These are phyloP conservation scores for Cladophialophora immunda DNA, from an alignment of 2,329 filamentous ascomycete species.

Conservation along the genomic window DNA sequence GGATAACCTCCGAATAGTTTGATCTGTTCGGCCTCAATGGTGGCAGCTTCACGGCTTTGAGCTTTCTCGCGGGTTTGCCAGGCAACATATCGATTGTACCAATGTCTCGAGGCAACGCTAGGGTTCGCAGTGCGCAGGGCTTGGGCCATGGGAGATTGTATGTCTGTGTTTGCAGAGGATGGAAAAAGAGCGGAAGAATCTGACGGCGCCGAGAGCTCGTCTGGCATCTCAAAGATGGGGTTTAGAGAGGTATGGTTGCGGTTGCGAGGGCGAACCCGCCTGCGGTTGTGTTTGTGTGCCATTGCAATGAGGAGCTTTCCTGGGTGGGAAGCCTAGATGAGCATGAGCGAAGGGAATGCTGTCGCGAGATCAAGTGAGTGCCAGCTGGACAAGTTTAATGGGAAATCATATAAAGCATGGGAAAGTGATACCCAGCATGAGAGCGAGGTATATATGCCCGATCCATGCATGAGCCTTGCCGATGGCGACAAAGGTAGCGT, in stretches of 20 bases:
- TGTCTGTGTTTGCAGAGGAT: not conserved
- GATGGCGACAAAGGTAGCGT: constrained; percentile 19
- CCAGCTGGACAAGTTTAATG: constrained; percentile 18
- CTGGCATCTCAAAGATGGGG: constrained; percentile 37
- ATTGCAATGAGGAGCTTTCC: constrained; percentile 43
- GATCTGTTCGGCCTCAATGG: constrained; percentile 52
- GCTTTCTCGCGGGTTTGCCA: constrained; percentile 51
- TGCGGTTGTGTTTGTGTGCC: constrained; percentile 58
- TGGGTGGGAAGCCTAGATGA: not conserved
- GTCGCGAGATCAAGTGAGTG: constrained; percentile 35
- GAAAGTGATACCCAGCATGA: constrained; percentile 8
- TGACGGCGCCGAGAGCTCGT: constrained; percentile 34
- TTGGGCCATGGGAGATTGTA: constrained; percentile 39
- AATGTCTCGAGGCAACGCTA: constrained; percentile 47
- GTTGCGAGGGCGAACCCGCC: constrained; percentile 53
- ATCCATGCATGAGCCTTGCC: constrained; percentile 14
- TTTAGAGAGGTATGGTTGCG: constrained; percentile 45
- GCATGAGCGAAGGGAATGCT: constrained; percentile 22
- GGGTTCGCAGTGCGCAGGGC: constrained; percentile 39
- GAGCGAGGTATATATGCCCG: constrained; percentile 28
- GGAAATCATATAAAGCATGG: constrained; percentile 7
- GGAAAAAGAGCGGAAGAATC: constrained; percentile 28
- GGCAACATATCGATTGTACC: constrained; percentile 52
- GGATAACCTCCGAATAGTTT: constrained; percentile 45
- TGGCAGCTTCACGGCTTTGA: constrained; percentile 43